These are phyloP conservation scores for Penicillium desertorum DNA, from an alignment of 495 filamentous ascomycete species.

Conservation along the genomic window DNA sequence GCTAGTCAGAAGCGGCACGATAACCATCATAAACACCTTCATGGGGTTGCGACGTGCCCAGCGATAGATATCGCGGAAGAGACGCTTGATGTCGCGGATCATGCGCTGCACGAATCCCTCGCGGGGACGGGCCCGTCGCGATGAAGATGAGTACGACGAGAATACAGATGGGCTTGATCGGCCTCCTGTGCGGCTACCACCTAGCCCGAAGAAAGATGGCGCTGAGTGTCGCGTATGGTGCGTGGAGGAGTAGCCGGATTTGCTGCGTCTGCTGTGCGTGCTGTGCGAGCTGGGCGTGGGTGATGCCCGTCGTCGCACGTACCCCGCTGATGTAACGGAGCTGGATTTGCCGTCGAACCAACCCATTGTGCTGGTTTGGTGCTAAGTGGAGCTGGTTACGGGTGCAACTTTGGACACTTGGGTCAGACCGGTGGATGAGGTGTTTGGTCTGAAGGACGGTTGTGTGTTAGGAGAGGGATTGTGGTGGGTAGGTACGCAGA, in stretches of 20 bases:
- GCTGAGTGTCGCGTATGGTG: constrained; percentile 45
- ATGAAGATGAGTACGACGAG: constrained; percentile 54
- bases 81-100: constrained; percentile 65
- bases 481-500: background rate
- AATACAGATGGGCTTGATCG: constrained; percentile 53
- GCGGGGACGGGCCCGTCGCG: constrained; percentile 65
- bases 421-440: background rate
- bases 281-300: constrained; percentile 31
- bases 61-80: constrained; percentile 70
- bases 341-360: constrained; percentile 49
- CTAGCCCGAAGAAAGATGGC: constrained; percentile 53
- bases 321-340: constrained; percentile 19
- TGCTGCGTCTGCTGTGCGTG: constrained; percentile 24
- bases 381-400: background rate
- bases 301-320: constrained; percentile 39
- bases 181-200: constrained; percentile 32
- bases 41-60: constrained; percentile 77
- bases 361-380: constrained; percentile 39
- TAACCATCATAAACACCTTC: constrained; percentile 80
- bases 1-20: constrained; percentile 80
- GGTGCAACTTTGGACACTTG: background rate
- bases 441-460: background rate
- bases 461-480: constrained; percentile 1
- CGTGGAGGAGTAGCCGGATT: constrained; percentile 42
- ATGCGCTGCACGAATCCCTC: constrained; percentile 71